A percentile compares a stretch with the other conserved stretches of the same genome.
These are phyloP conservation scores for Alternaria rosae DNA, from an alignment of 2,329 filamentous ascomycete genomes.

Conservation along the genomic window DNA sequence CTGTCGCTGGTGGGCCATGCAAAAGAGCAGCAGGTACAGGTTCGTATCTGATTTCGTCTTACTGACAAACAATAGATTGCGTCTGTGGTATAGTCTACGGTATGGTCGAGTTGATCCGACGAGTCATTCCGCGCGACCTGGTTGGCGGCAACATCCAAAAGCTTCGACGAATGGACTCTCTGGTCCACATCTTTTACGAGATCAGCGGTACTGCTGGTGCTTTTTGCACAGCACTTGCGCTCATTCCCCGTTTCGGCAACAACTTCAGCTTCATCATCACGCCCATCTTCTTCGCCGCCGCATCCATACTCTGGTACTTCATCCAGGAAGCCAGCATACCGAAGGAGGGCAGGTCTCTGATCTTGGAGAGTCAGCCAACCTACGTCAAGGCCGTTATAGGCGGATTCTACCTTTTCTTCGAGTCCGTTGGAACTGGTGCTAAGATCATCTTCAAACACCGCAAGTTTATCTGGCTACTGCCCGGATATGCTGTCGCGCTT, in stretches of 20 bases:
- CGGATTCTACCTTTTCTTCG: constrained; percentile 55
- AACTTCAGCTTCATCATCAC: constrained; percentile 62
- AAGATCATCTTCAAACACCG: constrained; percentile 57
- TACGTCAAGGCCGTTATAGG: constrained; percentile 51
- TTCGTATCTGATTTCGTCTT: neutral
- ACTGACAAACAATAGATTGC: constrained; percentile 28
- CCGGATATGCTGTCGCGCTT: constrained; percentile 58
- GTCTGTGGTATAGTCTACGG: constrained; percentile 46
- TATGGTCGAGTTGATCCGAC: constrained; percentile 62
- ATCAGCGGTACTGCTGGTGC: constrained; percentile 58
- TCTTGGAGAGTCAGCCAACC: constrained; percentile 37
- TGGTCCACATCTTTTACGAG: constrained; percentile 59
- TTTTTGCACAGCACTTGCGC: constrained; percentile 58
- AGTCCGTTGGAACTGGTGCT: constrained; percentile 57
- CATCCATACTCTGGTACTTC: constrained; percentile 57
- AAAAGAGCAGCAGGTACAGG: neutral
- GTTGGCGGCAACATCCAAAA: constrained; percentile 61
- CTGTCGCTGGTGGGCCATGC: neutral
- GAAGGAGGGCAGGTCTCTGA: constrained; percentile 26
- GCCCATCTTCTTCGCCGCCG: constrained; percentile 56
- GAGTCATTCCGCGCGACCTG: constrained; percentile 61
- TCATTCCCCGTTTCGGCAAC: constrained; percentile 61
- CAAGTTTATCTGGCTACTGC: constrained; percentile 60
- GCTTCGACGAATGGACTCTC: constrained; percentile 56
- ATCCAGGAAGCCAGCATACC: constrained; percentile 52